Evolutionary conservation across 768 basidiomycete genomes (phyloP), one percentile per base, ranked within the genome.

Genomic region (Dictyophora rubrovolvata): DNA sequence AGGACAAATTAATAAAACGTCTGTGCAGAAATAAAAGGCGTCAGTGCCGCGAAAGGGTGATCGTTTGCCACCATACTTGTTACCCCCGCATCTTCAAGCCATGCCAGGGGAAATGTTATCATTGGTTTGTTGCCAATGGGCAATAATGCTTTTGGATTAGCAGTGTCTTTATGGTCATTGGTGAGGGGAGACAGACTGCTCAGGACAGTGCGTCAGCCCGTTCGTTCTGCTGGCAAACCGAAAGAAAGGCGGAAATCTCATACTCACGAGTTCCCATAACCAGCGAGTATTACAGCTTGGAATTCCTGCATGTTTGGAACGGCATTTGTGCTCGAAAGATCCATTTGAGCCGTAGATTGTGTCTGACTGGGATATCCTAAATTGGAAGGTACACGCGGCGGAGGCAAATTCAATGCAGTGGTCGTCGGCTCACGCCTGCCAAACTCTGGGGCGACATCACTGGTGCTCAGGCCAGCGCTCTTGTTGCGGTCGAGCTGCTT

Each of bases 51-150:
- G 48, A 18, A 57, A 50, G 60, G 34, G 46, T 42, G 55, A 59
- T 33, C n/a, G 28, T 28, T 28, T 7, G 28, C 7, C 28, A 28
- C 7, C 75, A 48, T 56, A 87, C 93, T 91, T 75, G 80, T 82
- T 36, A 96, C 83, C 20, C 91, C 90, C 11, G 91, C 85, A 47
- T 87, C 80, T 64, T 95, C 89, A 28, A 97, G 71, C 94, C 94
- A 97, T 8, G 81, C 75, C 23, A 97, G 76, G 8, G 82, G 79
- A 63, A 89, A 88, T 67, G 91, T 86, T 60, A 97, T 77, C 74
- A 96, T 82, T 1, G 93, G 91, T 62, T 78, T 86, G 66, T 96
- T 95, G 22, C 84, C 90, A 36, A 97, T 78, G 7, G 93, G 90
- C 6, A 96, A 76, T 7, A 97, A 73, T 7, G 93, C 87, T 68